A percentile compares a stretch with the other conserved stretches of the same genome.
Conservation (phyloP, 306 rosid genomes). For the Carpinus fangiana region DNA sequence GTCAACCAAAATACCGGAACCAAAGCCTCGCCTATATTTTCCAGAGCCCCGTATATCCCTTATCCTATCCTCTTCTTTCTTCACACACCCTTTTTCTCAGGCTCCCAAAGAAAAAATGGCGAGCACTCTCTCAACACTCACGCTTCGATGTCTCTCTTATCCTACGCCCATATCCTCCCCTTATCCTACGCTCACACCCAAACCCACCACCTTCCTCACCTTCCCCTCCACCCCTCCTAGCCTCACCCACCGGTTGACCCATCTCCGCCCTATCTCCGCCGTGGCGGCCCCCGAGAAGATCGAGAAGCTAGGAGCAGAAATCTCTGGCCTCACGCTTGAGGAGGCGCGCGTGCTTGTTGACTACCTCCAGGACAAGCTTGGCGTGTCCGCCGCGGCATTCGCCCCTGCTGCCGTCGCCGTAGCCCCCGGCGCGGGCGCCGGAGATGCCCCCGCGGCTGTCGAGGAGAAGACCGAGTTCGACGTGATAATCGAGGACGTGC, state of each 20-base stretch:
- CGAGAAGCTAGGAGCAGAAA: slow-evolving; percentile 62
- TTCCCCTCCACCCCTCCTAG: slow-evolving; percentile 38
- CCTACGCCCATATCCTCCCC: slow-evolving; percentile 32
- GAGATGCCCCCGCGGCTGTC: slow-evolving; percentile 32
- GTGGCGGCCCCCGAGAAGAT: slow-evolving; percentile 60
- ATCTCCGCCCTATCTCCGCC: slow-evolving; percentile 66
- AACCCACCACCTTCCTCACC: slow-evolving; percentile 40
- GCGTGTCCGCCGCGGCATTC: slow-evolving; percentile 82
- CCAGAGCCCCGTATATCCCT: slow-evolving; percentile 18
- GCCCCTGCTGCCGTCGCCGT: slow-evolving; percentile 67
- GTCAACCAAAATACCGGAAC: background rate
- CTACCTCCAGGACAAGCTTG: slow-evolving; percentile 87
- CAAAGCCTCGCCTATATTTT: background rate
- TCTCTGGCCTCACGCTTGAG: slow-evolving; percentile 73
- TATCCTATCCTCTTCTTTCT: slow-evolving; percentile 34
- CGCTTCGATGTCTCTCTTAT: slow-evolving; percentile 43
- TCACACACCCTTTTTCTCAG: background rate
- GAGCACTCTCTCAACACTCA: slow-evolving; percentile 54
- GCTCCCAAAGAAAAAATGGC: slow-evolving; percentile 40
- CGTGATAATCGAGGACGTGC: slow-evolving; percentile 84
- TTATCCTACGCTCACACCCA: slow-evolving; percentile 38
- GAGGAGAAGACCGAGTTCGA: slow-evolving; percentile 98
- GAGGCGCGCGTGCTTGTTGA: slow-evolving; percentile 85
- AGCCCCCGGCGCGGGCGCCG: slow-evolving; percentile 34
- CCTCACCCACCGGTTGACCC: slow-evolving; percentile 45